Base-by-base conservation (phyloP, 2,329 filamentous ascomycete genomes). In the Ilyonectria sp. region DNA sequence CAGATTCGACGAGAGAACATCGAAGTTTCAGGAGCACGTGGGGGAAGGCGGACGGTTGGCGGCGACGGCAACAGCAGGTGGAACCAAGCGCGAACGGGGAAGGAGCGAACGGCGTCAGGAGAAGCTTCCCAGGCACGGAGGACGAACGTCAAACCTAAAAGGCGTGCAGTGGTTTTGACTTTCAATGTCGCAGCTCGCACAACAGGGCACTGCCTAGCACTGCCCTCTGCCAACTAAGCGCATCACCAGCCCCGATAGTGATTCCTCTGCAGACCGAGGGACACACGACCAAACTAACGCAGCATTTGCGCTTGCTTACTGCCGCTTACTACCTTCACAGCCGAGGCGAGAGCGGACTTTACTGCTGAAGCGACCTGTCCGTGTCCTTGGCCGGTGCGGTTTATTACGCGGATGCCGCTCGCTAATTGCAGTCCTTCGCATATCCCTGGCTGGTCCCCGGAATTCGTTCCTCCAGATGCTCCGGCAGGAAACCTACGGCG, bases 1-100 rank as follows among this genome's bases (percentile, higher is more conserved):
- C 59, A 54, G 67, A 46, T 59, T 67, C 61, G 61, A 63, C 49
- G 55, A 65, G 64, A 54, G 47, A 67, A 60, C 60, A 54, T 68
- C 50, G 60, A 63, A 37, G 56, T 54, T 31, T 23, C 43, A 46
- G 29, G 49, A 49, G 57, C 46, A 60, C 46, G 56, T 59, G 56
- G 50, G 57, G 56, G 50, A 47, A 49, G n/a, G 37, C 33, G 60
- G 52, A 50, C 52, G 21, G 33, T n/a, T 19, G 35, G 19, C 54
- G 57, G 66, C 29, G 33, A 46, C 43, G 40, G 40, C 35, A 50
- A n/a, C 40, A 21, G 58, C 46, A 21, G 56, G 55, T 66, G 62
- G 65, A 53, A 60, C 65, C 57, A 63, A 58, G 60, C 60, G 61
- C 40, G 31, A 53, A 53, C 50, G 29, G 49, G 26, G 49, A 58